phyloP scores from a whole-genome alignment of 83 land plant genomes.

The Thuja plicata region DNA sequence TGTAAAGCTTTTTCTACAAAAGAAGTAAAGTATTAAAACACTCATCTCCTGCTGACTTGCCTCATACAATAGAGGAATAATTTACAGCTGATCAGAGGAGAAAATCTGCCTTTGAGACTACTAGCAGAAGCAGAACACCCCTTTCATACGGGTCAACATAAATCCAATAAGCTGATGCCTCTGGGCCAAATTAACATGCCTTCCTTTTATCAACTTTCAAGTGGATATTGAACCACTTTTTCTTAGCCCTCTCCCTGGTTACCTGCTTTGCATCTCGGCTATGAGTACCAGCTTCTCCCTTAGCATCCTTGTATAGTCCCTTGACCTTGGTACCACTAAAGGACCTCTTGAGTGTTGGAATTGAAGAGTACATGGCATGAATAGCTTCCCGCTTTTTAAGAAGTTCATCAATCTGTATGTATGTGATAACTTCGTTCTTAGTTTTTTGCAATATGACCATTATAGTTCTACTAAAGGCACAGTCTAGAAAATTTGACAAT shows the following conservation, averaged over 20 bases:
- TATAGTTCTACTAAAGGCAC: neutral
- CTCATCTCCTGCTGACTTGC: neutral
- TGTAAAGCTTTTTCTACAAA: neutral
- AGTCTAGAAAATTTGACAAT: neutral
- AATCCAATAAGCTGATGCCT: neutral
- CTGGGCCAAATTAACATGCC: slow-evolving; percentile 30
- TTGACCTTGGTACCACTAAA: slow-evolving; percentile 48
- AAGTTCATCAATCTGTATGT: slow-evolving; percentile 82
- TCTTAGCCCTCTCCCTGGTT: slow-evolving; percentile 59
- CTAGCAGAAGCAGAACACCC: neutral
- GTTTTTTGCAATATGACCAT: neutral
- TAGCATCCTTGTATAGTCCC: slow-evolving; percentile 38
- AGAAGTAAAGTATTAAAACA: neutral
- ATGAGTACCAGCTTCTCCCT: slow-evolving; percentile 29
- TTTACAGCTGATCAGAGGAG: neutral
- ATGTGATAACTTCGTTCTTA: neutral
- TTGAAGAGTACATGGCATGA: slow-evolving; percentile 77
- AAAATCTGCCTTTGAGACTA: neutral
- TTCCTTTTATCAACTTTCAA: slow-evolving; percentile 72
- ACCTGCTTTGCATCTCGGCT: slow-evolving; percentile 35
- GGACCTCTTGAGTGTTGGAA: slow-evolving; percentile 50
- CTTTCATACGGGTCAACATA: neutral
- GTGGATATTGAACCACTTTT: slow-evolving; percentile 81
- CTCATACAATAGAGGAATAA: neutral
- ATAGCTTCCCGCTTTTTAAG: slow-evolving; percentile 74